Conservation (phyloP, 139 green algal species). For the Chlamydomonas sp. region DNA sequence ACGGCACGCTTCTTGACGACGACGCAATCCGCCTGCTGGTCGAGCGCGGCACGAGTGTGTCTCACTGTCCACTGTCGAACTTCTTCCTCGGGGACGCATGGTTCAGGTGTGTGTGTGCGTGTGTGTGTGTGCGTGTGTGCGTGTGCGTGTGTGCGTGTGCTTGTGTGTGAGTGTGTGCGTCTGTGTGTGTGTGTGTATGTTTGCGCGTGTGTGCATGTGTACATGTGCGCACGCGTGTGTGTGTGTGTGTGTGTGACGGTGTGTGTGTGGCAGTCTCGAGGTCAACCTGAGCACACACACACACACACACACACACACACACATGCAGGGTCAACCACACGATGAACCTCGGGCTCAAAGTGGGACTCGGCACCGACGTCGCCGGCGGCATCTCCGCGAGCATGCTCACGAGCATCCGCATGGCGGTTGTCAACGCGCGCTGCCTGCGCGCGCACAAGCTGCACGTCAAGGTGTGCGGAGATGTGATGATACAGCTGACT, state of each 20-base stretch:
- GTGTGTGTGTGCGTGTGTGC: no score
- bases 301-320: constrained; percentile 3
- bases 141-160: no score
- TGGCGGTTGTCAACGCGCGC: constrained; percentile 47
- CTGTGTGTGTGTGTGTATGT: no score
- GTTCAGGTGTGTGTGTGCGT: constrained; percentile 31
- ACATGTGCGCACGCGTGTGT: no score
- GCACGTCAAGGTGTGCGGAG: constrained; percentile 24
- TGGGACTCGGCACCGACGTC: constrained; percentile 61
- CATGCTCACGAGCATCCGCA: constrained; percentile 60
- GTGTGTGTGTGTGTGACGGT: no score
- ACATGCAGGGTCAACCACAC: constrained; percentile 40
- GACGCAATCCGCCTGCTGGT: constrained; percentile 45
- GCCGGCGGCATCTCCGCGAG: constrained; percentile 51
- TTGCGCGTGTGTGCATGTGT: no score
- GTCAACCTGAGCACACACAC: background rate
- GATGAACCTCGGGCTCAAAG: constrained; percentile 40
- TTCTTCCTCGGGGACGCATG: constrained; percentile 55
- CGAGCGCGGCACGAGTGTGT: constrained; percentile 31
- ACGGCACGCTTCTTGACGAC: constrained; percentile 49
- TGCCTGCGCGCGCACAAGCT: constrained; percentile 44
- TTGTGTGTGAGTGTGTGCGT: no score
- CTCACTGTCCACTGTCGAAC: constrained; percentile 63
- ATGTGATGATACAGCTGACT: no score
- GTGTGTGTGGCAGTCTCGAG: no score